Evolutionary conservation across 495 filamentous ascomycete genomes (phyloP).

Genomic region (Xylaria intraflava): DNA sequence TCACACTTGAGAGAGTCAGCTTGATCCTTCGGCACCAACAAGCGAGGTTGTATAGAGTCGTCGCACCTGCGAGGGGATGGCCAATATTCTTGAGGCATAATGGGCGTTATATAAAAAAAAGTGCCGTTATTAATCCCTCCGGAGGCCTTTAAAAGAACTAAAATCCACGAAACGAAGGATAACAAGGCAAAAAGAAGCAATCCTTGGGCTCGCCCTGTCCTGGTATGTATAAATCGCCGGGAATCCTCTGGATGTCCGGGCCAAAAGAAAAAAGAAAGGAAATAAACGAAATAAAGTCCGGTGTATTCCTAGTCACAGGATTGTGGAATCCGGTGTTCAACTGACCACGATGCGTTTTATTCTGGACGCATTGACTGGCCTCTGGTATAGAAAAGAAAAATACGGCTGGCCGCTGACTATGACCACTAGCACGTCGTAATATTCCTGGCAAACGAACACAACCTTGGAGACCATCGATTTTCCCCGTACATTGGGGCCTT

Average conservation of each 20-base stretch:
- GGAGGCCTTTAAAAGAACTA: neutral
- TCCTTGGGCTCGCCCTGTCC: slow-evolving; percentile 6
- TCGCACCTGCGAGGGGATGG: slow-evolving; percentile 43
- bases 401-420: slow-evolving; percentile 5
- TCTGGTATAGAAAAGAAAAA: slow-evolving; percentile 9
- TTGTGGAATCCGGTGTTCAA: slow-evolving; percentile 5
- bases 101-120: slow-evolving; percentile 29
- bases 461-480: neutral
- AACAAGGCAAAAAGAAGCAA: slow-evolving; percentile 3
- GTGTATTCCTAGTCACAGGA: slow-evolving; percentile 8
- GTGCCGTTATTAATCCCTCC: neutral
- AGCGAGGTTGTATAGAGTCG: slow-evolving; percentile 23
- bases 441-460: slow-evolving; percentile 4
- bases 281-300: slow-evolving; percentile 4
- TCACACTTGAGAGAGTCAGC: slow-evolving; percentile 36
- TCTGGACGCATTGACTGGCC: slow-evolving; percentile 4
- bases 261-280: neutral
- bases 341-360: slow-evolving; percentile 6
- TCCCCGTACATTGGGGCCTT: slow-evolving; percentile 1
- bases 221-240: slow-evolving; percentile 3
- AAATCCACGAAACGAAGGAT: slow-evolving; percentile 2
- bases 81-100: slow-evolving; percentile 40
- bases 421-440: slow-evolving; percentile 9
- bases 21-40: slow-evolving; percentile 22
- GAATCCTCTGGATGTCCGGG: slow-evolving; percentile 8